phyloP scores from a whole-genome alignment of 495 filamentous ascomycete genomes.

The Tricharina praecox region DNA sequence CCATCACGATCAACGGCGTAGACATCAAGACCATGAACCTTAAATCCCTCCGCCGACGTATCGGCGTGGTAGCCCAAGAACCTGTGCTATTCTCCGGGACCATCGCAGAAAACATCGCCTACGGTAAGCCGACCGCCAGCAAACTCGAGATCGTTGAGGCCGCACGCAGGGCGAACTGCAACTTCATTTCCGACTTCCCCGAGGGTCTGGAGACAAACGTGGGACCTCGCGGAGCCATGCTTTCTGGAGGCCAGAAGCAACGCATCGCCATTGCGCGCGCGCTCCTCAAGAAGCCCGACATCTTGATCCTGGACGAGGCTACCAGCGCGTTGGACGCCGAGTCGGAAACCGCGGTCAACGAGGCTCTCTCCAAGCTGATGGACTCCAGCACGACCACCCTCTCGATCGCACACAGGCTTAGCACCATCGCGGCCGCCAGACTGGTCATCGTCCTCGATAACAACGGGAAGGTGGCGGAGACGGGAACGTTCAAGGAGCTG shows the following conservation, averaged over 20 bases:
- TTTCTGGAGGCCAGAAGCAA: slow-evolving; percentile 34
- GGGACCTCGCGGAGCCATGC: slow-evolving; percentile 77
- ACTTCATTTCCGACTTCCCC: slow-evolving; percentile 90
- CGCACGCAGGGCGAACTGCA: slow-evolving; percentile 86
- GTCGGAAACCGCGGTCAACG: slow-evolving; percentile 86
- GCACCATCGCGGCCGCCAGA: slow-evolving; percentile 76
- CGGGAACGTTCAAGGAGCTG: slow-evolving; percentile 65
- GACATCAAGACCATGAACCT: slow-evolving; percentile 81
- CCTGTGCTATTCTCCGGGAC: slow-evolving; percentile 91
- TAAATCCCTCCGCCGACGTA: slow-evolving; percentile 82
- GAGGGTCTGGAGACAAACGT: slow-evolving; percentile 90
- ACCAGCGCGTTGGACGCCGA: slow-evolving; percentile 93
- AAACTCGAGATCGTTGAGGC: slow-evolving; percentile 68
- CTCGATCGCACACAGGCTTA: slow-evolving; percentile 74
- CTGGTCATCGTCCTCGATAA: slow-evolving; percentile 66
- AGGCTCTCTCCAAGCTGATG: slow-evolving; percentile 64
- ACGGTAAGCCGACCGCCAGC: slow-evolving; percentile 67
- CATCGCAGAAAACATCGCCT: slow-evolving; percentile 91
- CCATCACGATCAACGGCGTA: slow-evolving; percentile 64
- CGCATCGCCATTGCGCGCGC: slow-evolving; percentile 89
- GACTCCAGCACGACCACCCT: slow-evolving; percentile 71
- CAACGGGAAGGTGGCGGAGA: slow-evolving; percentile 78
- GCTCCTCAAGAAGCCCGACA: slow-evolving; percentile 88
- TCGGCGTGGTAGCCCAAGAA: slow-evolving; percentile 89
- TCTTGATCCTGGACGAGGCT: slow-evolving; percentile 88